phyloP scores from a whole-genome alignment of 441 rosid species.

The Euphorbia corollata region DNA sequence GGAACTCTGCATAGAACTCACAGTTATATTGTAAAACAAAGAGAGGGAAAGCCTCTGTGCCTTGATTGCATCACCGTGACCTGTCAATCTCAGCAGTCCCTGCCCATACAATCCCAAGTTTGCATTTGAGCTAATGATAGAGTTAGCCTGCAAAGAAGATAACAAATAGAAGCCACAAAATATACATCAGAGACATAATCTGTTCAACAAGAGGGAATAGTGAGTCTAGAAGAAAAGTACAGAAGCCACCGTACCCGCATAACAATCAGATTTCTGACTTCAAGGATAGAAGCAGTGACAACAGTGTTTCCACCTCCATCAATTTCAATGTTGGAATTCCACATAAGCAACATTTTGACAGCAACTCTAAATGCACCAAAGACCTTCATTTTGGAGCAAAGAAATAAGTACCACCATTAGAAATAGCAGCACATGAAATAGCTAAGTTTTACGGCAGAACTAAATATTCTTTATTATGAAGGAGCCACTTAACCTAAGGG shows the following conservation, averaged over 20 bases:
- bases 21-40: slow-evolving; percentile 90
- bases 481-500: background rate
- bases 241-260: slow-evolving; percentile 57
- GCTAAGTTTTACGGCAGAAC: slow-evolving; percentile 17
- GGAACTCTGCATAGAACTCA: slow-evolving; percentile 37
- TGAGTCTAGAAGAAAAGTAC: slow-evolving; percentile 11
- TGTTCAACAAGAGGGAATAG: slow-evolving; percentile 9
- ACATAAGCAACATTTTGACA: slow-evolving; percentile 91
- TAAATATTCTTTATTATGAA: background rate
- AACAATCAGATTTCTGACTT: slow-evolving; percentile 95
- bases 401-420: slow-evolving; percentile 18
- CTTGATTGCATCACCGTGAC: slow-evolving; percentile 85
- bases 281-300: slow-evolving; percentile 85
- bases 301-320: slow-evolving; percentile 94
- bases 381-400: slow-evolving; percentile 50
- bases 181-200: slow-evolving; percentile 10
- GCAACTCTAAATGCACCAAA: slow-evolving; percentile 94
- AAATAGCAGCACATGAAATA: slow-evolving; percentile 7
- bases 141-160: slow-evolving; percentile 59
- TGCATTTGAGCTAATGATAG: slow-evolving; percentile 75
- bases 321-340: slow-evolving; percentile 87
- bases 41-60: slow-evolving; percentile 93
- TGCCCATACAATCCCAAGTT: slow-evolving; percentile 92
- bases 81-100: slow-evolving; percentile 75
- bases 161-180: slow-evolving; percentile 18